Percentiles rank a stretch among this genome's conserved stretches.
These are phyloP conservation scores for Chlorella sp. DNA, from an alignment of 139 green algal species.

Conservation along the genomic window DNA sequence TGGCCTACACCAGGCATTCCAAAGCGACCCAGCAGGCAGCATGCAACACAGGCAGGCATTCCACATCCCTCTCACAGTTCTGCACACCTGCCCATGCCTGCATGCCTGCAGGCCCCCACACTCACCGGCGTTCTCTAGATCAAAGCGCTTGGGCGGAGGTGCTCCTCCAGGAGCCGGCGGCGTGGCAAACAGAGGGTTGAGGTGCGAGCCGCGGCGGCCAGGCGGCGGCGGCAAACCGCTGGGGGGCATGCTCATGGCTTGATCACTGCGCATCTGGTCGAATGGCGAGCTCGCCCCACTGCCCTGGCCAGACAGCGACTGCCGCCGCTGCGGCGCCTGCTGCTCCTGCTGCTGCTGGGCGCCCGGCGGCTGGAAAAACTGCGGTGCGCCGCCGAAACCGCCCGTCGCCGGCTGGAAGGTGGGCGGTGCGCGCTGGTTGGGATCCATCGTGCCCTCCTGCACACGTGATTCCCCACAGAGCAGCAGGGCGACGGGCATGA, in stretches of 20 bases:
- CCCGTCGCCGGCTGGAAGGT: neutral
- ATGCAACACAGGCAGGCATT: neutral
- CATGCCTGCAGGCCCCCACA: too few relatives aligned
- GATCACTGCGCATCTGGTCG: neutral
- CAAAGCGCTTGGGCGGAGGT: neutral
- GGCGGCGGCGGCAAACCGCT: neutral
- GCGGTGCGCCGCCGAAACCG: neutral
- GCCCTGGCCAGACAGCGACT: neutral
- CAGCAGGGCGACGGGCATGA: too few relatives aligned
- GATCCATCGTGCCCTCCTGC: too few relatives aligned
- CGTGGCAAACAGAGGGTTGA: conserved; percentile 30
- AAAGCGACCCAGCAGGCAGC: neutral
- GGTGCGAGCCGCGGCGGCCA: neutral
- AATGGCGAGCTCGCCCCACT: neutral
- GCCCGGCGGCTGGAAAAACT: neutral
- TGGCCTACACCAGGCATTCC: neutral
- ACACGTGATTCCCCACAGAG: too few relatives aligned
- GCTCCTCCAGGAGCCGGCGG: neutral
- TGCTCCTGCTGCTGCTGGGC: neutral
- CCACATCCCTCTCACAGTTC: neutral
- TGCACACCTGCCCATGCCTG: neutral
- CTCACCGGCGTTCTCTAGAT: conserved; percentile 36
- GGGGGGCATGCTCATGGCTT: neutral
- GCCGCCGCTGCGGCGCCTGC: neutral
- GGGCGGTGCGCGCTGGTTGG: neutral